Base-by-base conservation (phyloP, 129 eudicot genomes). In the Saussurea involucrata region DNA sequence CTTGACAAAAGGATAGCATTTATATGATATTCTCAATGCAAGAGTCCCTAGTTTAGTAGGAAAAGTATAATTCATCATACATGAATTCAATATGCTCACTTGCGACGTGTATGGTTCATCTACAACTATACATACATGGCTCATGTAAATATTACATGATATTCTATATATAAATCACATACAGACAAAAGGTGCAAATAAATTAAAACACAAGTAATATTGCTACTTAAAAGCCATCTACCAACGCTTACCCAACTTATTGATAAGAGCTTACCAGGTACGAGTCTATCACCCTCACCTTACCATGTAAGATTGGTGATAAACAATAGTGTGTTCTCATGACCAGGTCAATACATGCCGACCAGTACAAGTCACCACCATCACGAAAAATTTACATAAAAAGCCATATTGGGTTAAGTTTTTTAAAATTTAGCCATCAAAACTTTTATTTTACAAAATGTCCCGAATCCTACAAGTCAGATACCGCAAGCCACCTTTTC, bases 81-180 rank as follows among this genome's bases (percentile, higher is more conserved):
- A 49, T 49, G 8, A 49, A 49, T 15, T 3, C 8, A 17, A 49
- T 15, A 49, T 17, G 60, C 18, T 13, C 57, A 36, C 11, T 36
- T 36, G 11, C 46, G 8, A 58, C 24, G 5, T 10, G 3, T 61
- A 31, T 36, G 37, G 70, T 24, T 24, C 34, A 21, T 49, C 63
- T 55, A 49, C 25, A 32, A n/a, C 6, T 34, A 67, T 22, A 55
- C 61, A 67, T 32, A 20, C 57, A 53, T 1, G 37, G 13, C 68
- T 77, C 33, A 21, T 76, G 25, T n/a, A 9, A 31, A 68, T 24
- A 58, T 77, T 68, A 32, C 81, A 68, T 11, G 24, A 58, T 22
- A 17, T 8, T 7, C 8, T 7, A 36, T 5, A 73, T 57, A 55
- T 57, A 37, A 63, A 65, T 8, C 27, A 40, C 17, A 8, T 53